Percentiles rank a stretch among this genome's conserved stretches.
phyloP scores from a whole-genome alignment of 768 basidiomycete species.

The Macrolepiota albuminosa region DNA sequence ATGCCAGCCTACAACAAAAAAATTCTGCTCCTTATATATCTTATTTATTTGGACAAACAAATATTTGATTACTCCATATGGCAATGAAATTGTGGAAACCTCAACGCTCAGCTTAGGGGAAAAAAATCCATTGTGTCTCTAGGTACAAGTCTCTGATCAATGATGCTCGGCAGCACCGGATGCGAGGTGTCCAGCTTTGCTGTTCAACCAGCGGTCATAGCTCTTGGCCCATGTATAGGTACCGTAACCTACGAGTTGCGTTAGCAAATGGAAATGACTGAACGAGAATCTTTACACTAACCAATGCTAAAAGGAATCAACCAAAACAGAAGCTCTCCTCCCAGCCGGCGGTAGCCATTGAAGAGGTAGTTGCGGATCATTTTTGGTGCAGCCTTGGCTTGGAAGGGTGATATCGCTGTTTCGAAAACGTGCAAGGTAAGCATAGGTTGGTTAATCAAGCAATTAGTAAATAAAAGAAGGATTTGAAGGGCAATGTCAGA shows the following conservation, averaged over 20 bases:
- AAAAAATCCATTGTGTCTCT: slow-evolving; percentile 3
- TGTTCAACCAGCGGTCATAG: slow-evolving; percentile 62
- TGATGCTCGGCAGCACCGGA: slow-evolving; percentile 7
- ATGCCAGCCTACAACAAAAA: slow-evolving; percentile 15
- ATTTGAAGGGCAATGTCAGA: not conserved
- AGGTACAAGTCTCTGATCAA: slow-evolving; percentile 2
- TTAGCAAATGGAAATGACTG: not conserved
- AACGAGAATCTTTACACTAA: slow-evolving; percentile 34
- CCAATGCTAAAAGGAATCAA: slow-evolving; percentile 72
- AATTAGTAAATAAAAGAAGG: not conserved
- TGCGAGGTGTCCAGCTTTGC: slow-evolving; percentile 77
- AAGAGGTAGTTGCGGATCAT: slow-evolving; percentile 74
- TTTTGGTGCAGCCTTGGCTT: slow-evolving; percentile 67
- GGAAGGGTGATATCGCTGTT: slow-evolving; percentile 79
- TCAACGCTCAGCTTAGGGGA: not conserved
- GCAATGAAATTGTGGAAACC: not conserved
- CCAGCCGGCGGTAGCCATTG: slow-evolving; percentile 80
- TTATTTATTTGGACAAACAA: slow-evolving; percentile 13
- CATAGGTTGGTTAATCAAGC: not conserved
- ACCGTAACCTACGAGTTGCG: slow-evolving; percentile 52
- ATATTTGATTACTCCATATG: slow-evolving; percentile 7
- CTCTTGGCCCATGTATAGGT: slow-evolving; percentile 78
- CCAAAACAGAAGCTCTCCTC: slow-evolving; percentile 73
- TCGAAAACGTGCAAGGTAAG: not conserved
- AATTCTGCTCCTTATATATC: slow-evolving; percentile 12